These are phyloP conservation scores for Rauvolfia tetraphylla DNA, from an alignment of 257 asterid species.

Conservation along the genomic window DNA sequence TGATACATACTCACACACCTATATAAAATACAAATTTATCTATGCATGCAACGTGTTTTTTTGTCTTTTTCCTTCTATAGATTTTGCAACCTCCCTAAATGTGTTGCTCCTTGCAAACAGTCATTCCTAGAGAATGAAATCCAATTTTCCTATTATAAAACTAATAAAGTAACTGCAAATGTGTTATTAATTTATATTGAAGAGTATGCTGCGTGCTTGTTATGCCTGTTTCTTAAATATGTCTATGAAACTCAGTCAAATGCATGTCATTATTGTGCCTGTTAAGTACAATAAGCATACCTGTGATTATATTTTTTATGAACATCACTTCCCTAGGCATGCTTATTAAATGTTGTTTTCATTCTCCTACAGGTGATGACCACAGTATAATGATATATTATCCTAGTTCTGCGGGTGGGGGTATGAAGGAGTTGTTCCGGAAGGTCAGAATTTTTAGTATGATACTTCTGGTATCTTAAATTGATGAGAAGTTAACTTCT, in stretches of 20 bases:
- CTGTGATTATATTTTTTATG: not conserved
- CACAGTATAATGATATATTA: constrained; percentile 96
- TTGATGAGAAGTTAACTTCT: not conserved
- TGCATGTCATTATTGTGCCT: not conserved
- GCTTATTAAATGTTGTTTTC: constrained; percentile 22
- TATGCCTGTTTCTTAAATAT: not conserved
- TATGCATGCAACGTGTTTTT: not conserved
- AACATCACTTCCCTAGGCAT: constrained; percentile 7
- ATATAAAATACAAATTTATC: not conserved
- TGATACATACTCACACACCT: not conserved
- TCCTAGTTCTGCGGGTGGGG: constrained; percentile 99
- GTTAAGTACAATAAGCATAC: not conserved
- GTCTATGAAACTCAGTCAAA: not conserved
- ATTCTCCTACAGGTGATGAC: constrained; percentile 73
- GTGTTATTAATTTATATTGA: not conserved
- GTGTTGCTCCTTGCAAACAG: not conserved
- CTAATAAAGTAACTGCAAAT: not conserved
- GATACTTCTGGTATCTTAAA: not conserved
- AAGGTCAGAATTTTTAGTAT: constrained; percentile 50
- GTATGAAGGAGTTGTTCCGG: constrained; percentile 93
- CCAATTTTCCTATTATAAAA: not conserved
- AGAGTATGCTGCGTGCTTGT: not conserved
- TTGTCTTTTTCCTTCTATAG: not conserved
- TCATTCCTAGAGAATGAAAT: not conserved
- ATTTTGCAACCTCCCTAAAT: not conserved